phyloP scores from a whole-genome alignment of 495 filamentous ascomycete species.

The Podospora tetraspora region DNA sequence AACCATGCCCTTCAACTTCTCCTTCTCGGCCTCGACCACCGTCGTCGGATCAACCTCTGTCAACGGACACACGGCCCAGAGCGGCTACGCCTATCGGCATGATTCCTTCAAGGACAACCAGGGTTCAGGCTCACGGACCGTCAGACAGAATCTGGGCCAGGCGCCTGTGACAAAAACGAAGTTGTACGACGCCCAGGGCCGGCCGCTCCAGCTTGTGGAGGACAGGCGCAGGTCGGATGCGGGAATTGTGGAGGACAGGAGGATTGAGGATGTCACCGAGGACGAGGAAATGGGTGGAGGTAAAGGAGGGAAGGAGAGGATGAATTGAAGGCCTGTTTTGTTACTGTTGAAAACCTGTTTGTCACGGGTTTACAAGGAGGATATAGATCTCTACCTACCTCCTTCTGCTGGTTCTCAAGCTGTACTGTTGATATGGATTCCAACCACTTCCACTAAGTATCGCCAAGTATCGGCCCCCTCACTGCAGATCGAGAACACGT shows the following conservation, averaged over 20 bases:
- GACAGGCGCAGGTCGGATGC: not conserved
- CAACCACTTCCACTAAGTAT: too few relatives aligned
- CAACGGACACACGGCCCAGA: not conserved
- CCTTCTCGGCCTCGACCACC: constrained; percentile 9
- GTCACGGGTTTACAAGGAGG: too few relatives aligned
- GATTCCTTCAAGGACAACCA: constrained; percentile 3
- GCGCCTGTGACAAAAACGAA: constrained; percentile 7
- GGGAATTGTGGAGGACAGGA: not conserved
- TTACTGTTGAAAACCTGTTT: not conserved
- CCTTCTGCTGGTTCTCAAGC: too few relatives aligned
- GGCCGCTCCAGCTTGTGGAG: constrained; percentile 3
- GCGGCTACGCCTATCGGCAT: constrained; percentile 7
- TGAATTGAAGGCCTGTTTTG: not conserved
- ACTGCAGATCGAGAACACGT: not conserved
- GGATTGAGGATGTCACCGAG: constrained; percentile 8
- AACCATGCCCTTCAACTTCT: constrained; percentile 12
- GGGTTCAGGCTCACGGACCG: constrained; percentile 4
- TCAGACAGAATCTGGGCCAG: constrained; percentile 8
- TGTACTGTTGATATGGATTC: not conserved
- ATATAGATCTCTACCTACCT: not conserved
- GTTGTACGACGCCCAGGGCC: constrained; percentile 9
- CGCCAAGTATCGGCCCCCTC: too few relatives aligned
- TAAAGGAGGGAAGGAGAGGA: not conserved
- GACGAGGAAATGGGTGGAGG: not conserved
- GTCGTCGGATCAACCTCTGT: not conserved